Base-by-base conservation (phyloP, 768 basidiomycete species). In the Mrakia hoshinonis region DNA sequence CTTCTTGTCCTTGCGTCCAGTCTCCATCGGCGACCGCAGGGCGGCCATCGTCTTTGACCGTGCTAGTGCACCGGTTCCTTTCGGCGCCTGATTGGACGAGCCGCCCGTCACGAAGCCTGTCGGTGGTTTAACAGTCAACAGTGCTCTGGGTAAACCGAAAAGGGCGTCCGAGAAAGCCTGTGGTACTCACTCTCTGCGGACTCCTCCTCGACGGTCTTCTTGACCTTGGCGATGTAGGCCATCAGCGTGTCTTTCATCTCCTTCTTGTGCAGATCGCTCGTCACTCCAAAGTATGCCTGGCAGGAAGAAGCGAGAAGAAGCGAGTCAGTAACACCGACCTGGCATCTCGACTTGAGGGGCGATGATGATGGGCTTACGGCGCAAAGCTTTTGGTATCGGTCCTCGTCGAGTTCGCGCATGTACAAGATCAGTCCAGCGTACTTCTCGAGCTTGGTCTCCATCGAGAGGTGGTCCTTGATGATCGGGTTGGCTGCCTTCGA, bases 321-420 rank as follows among this genome's bases (percentile, higher is more conserved):
- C 12, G 3, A 66, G 67, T 2, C 4, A 13, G 18, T 20, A 22
- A 36, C 34, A 61, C 15, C 34, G 34, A 61, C 4, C 36, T 22
- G 58, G 18, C 1, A 3, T 10, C 29, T 26, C 24, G 52, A 52
- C 55, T 20, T n/a, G 34, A 38, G 24, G 36, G 0, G 49, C 26
- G 20, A n/a, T 24, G 48, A 65, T 6, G 26, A 20, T 2, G 31
- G 0, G 20, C 89, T 69, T 76, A 95, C 95, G 48, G 89, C 91
- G 77, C 93, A 97, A 38, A 97, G 81, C 77, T 90, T 91, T 52
- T 87, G 89, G 78, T 97, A 98, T 29, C 89, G 80, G 68, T 80
- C 81, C 78, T 96, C 91, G 73, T 96, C 93, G 90, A 97, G 95
- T 82, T 98, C 95, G 78, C 92, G 94, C 69, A 97, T 81, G 77